phyloP scores from a whole-genome alignment of 1,284 basidiomycete genomes.

The Ustilago sp. region DNA sequence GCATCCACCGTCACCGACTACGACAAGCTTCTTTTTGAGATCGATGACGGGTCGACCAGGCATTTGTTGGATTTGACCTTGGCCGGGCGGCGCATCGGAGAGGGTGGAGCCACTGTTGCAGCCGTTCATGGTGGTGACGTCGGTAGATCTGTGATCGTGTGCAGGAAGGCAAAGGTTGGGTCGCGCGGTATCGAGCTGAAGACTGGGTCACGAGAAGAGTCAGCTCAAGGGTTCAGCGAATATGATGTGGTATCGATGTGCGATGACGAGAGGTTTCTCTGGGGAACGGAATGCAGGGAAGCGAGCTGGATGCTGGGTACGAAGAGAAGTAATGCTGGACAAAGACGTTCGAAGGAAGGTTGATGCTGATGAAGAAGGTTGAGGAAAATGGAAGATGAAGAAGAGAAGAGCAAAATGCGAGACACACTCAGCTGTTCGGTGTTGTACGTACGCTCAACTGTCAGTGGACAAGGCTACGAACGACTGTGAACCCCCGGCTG shows the following conservation, averaged over 20 bases:
- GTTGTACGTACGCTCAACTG: background rate
- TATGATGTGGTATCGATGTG: background rate
- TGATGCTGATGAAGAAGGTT: background rate
- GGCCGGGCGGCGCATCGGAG: constrained; percentile 49
- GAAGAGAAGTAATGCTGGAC: background rate
- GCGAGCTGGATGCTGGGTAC: background rate
- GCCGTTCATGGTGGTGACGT: constrained; percentile 32
- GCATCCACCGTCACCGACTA: constrained; percentile 82
- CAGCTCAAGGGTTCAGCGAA: background rate
- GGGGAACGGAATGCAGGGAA: background rate
- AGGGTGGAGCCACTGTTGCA: constrained; percentile 51
- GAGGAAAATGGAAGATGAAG: background rate
- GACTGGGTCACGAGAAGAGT: background rate
- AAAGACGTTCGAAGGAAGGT: background rate
- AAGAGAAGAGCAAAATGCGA: constrained; percentile 1
- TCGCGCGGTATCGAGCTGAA: background rate
- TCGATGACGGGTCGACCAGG: constrained; percentile 59
- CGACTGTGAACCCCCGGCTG: background rate
- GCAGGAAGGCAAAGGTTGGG: background rate
- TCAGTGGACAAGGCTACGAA: background rate
- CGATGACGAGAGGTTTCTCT: background rate
- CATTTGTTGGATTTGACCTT: constrained; percentile 41
- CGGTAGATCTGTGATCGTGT: background rate
- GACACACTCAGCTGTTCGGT: background rate
- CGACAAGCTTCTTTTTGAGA: constrained; percentile 69